Percentiles rank a stretch among this genome's conserved stretches.
Conservation (phyloP, 129 eudicot genomes). For the Flaveria trinervia region DNA sequence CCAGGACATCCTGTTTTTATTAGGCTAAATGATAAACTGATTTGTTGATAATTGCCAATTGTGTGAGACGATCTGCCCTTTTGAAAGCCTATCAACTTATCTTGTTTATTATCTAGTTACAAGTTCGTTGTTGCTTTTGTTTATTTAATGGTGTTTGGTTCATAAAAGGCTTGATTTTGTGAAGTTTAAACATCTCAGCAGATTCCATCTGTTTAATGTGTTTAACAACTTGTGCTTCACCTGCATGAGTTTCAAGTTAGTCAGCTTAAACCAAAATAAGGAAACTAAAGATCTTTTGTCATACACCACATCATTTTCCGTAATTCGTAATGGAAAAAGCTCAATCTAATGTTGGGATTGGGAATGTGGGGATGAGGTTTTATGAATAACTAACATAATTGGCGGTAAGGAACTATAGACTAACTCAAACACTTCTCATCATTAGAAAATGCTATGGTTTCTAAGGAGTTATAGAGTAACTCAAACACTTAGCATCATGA, state of each 20-base stretch:
- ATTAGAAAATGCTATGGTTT: neutral
- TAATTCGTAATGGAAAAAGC: neutral
- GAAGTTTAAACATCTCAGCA: neutral
- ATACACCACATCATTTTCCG: neutral
- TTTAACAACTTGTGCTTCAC: neutral
- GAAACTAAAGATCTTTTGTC: neutral
- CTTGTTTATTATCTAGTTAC: neutral
- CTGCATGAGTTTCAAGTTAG: neutral
- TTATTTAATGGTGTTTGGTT: neutral
- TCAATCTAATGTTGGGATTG: neutral
- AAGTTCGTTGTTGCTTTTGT: neutral
- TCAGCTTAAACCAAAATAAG: constrained; percentile 3
- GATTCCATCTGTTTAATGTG: neutral
- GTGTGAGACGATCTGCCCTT: neutral
- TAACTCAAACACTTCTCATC: neutral
- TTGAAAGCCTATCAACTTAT: neutral
- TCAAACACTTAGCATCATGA: neutral
- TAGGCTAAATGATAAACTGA: neutral
- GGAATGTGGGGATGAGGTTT: neutral
- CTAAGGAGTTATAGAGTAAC: neutral
- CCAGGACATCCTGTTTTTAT: neutral
- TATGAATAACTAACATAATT: neutral
- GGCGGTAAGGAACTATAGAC: neutral
- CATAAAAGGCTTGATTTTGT: neutral
- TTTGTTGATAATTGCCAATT: neutral